Conservation (phyloP, 495 filamentous ascomycete species). For the Mycothermus thermophilus region DNA sequence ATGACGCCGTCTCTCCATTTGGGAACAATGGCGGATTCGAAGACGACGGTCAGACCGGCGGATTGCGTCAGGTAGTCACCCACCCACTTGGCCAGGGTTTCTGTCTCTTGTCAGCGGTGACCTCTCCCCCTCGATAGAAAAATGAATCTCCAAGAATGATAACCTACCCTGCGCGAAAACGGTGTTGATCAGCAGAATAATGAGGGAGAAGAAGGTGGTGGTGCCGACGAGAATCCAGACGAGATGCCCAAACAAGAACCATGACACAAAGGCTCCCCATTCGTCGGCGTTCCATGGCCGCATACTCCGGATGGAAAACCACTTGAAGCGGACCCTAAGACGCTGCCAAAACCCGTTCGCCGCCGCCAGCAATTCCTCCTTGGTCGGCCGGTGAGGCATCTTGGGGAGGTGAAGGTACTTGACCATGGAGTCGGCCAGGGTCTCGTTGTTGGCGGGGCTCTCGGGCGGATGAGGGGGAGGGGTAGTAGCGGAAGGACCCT, state of each 20-base stretch:
- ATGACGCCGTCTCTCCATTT: constrained; percentile 91
- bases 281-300: constrained; percentile 95
- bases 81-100: constrained; percentile 84
- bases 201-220: constrained; percentile 88
- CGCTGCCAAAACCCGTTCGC: constrained; percentile 88
- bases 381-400: constrained; percentile 74
- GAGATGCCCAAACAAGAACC: constrained; percentile 84
- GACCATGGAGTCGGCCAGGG: constrained; percentile 27
- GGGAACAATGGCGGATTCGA: constrained; percentile 94
- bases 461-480: constrained; percentile 12
- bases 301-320: constrained; percentile 88
- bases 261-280: constrained; percentile 87
- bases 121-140: too few relatives aligned
- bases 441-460: too few relatives aligned
- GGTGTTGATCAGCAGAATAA: constrained; percentile 84
- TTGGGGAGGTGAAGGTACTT: constrained; percentile 48
- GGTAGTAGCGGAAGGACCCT: constrained; percentile 6
- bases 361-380: constrained; percentile 83
- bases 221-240: constrained; percentile 91
- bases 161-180: constrained; percentile 80
- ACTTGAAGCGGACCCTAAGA: constrained; percentile 88
- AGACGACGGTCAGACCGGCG: constrained; percentile 88
- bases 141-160: too few relatives aligned
- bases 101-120: too few relatives aligned
- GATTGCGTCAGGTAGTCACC: constrained; percentile 93